Evolutionary conservation across 2,329 filamentous ascomycete species (phyloP).

Genomic region (Diaporthe citri): DNA sequence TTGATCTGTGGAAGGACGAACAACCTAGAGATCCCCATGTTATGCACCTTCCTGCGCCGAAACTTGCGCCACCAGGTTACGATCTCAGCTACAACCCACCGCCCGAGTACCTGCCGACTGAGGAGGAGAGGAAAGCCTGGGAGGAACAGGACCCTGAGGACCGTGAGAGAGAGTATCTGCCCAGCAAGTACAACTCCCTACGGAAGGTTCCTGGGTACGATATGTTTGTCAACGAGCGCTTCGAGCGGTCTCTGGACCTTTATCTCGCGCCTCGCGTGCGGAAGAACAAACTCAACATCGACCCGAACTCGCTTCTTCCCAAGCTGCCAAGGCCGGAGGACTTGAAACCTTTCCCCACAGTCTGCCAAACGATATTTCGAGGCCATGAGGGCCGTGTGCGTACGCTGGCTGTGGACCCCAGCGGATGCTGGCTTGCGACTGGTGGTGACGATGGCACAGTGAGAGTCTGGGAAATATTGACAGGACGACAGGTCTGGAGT

Average conservation of each 20-base stretch:
- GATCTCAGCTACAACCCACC: constrained; percentile 98
- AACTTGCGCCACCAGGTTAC: constrained; percentile 91
- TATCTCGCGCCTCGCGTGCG: constrained; percentile 94
- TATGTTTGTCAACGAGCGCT: constrained; percentile 92
- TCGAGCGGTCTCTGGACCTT: constrained; percentile 93
- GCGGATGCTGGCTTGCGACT: constrained; percentile 87
- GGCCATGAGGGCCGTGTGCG: constrained; percentile 92
- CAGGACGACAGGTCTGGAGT: constrained; percentile 89
- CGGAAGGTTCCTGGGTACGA: constrained; percentile 94
- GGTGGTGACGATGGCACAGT: constrained; percentile 96
- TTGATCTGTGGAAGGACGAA: constrained; percentile 97
- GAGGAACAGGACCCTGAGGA: constrained; percentile 90
- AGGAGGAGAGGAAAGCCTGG: constrained; percentile 87
- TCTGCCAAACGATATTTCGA: constrained; percentile 86
- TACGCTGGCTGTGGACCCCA: constrained; percentile 85
- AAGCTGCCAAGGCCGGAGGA: constrained; percentile 95
- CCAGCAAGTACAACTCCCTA: constrained; percentile 84
- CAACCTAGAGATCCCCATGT: constrained; percentile 83
- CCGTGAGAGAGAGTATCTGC: constrained; percentile 88
- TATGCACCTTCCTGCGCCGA: constrained; percentile 96
- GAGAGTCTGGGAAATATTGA: constrained; percentile 88
- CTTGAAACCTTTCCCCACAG: constrained; percentile 92
- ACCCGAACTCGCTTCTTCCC: constrained; percentile 90
- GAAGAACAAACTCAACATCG: constrained; percentile 95
- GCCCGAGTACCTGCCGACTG: constrained; percentile 89